A percentile compares a stretch with the other conserved stretches of the same genome.
These are phyloP conservation scores for Sordariomycetes sp. DNA, from an alignment of 2,329 filamentous ascomycete genomes.

Conservation along the genomic window DNA sequence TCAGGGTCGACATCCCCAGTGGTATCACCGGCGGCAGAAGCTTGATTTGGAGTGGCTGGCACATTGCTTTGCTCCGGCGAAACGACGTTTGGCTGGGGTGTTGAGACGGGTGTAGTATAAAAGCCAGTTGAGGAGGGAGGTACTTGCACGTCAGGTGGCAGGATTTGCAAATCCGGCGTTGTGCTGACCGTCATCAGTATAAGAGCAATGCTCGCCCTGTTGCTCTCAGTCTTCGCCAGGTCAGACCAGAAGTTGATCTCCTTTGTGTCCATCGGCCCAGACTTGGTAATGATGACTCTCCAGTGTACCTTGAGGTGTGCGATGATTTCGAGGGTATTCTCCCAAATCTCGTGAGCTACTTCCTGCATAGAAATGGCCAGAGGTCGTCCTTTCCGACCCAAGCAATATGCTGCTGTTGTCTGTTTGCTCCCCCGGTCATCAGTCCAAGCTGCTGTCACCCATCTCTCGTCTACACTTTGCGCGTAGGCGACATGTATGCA, in stretches of 20 bases:
- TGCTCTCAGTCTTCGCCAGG: constrained; percentile 41
- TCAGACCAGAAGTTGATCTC: constrained; percentile 54
- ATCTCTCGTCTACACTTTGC: constrained; percentile 64
- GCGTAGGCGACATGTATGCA: constrained; percentile 76
- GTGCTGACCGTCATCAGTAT: constrained; percentile 58
- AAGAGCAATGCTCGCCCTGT: constrained; percentile 41
- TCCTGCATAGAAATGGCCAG: constrained; percentile 47
- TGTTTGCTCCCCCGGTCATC: constrained; percentile 69
- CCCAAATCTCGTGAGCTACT: constrained; percentile 69
- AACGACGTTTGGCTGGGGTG: constrained; percentile 49
- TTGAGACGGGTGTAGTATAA: constrained; percentile 58
- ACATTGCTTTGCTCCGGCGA: constrained; percentile 51
- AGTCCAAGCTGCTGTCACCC: constrained; percentile 75
- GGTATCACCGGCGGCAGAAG: constrained; percentile 11
- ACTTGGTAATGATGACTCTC: constrained; percentile 68
- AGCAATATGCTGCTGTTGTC: constrained; percentile 63
- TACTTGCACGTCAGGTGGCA: constrained; percentile 45
- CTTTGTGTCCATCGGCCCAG: constrained; percentile 55
- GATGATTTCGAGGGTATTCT: constrained; percentile 65
- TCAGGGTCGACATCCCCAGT: constrained; percentile 31
- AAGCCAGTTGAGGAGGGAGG: constrained; percentile 34
- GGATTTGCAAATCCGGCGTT: constrained; percentile 52
- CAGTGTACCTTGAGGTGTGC: constrained; percentile 63
- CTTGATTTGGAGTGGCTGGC: constrained; percentile 32
- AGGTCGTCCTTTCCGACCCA: constrained; percentile 48